Evolutionary conservation across 768 basidiomycete species (phyloP), one percentile per base, ranked within the genome.

Genomic region (Goffeauzyma gilvescens): DNA sequence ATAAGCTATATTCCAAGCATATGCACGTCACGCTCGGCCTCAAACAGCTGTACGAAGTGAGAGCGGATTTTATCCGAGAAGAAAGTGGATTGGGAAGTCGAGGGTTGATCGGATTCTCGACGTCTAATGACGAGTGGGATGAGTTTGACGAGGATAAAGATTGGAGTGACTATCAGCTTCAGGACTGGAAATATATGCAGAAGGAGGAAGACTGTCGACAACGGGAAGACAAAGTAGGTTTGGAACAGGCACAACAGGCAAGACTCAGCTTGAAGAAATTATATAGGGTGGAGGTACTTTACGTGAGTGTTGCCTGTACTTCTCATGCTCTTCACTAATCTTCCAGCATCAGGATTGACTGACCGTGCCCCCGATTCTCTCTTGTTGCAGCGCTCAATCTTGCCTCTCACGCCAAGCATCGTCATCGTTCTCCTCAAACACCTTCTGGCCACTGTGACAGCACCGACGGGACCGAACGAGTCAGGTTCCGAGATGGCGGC

Each of bases 401-500:
- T 96, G 23, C 81, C 87, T 2, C 75, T 79, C 2, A 64, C 95
- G 32, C 81, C 82, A 17, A 81, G 78, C 32, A 86, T 85, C 75
- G 89, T 95, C 2, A 72, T 95, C 8, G 89, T 96, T 6, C 66
- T 98, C 21, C 69, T 98, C 46, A 96, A 96, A 63, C 69, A 95
- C 10, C 67, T 98, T 12, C 67, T 98, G 36, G 87, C 89, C 1
- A 89, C 90, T 0, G 85, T 93, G 18, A 87, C 86, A 0, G 83
- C 85, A n/a, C n/a, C n/a, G n/a, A n/a, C n/a, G n/a, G n/a, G n/a
- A n/a, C n/a, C n/a, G n/a, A n/a, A n/a, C n/a, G n/a, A 30, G 26
- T 45, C 41, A 15, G 31, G 41, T 2, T 27, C 38, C 14, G 49
- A 44, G 18, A 34, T 38, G 22, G 36, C 45, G 13, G 26, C 10